These are phyloP conservation scores for Vachellia collinsii DNA, from an alignment of 306 rosid species.

Conservation along the genomic window DNA sequence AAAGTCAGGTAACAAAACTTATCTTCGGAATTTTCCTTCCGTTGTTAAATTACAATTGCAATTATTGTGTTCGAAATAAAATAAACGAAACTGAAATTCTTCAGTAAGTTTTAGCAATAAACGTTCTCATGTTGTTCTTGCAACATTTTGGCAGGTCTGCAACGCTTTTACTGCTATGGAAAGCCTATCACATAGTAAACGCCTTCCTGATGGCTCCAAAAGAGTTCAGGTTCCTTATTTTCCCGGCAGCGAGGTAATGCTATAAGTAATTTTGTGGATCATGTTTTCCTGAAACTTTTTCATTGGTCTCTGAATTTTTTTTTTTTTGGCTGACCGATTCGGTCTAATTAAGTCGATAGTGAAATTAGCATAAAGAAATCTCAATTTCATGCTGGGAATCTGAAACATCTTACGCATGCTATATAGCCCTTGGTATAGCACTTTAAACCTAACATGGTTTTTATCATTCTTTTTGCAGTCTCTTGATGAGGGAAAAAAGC, in stretches of 20 bases:
- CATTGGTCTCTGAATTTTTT: background rate
- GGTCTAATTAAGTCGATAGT: background rate
- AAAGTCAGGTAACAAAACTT: conserved; percentile 69
- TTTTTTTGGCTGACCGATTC: no score
- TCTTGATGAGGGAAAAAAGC: conserved; percentile 60
- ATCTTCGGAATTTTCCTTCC: conserved; percentile 3
- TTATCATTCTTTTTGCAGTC: conserved; percentile 49
- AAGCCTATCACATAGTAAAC: conserved; percentile 69
- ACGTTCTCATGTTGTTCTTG: background rate
- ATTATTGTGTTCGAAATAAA: background rate
- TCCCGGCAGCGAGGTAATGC: conserved; percentile 60
- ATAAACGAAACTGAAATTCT: background rate
- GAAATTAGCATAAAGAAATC: conserved; percentile 6
- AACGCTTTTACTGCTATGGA: conserved; percentile 46
- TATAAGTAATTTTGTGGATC: conserved; percentile 4
- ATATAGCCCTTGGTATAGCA: background rate
- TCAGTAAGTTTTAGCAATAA: conserved; percentile 18
- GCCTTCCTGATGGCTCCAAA: conserved; percentile 91
- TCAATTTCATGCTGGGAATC: background rate
- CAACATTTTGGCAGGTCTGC: conserved; percentile 58
- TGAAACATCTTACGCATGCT: background rate
- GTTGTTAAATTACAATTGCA: background rate
- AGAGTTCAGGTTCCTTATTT: conserved; percentile 77
- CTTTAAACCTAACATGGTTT: background rate
- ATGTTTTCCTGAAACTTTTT: background rate